phyloP scores from a whole-genome alignment of 139 green algal species.

The Chlorella sorokiniana region DNA sequence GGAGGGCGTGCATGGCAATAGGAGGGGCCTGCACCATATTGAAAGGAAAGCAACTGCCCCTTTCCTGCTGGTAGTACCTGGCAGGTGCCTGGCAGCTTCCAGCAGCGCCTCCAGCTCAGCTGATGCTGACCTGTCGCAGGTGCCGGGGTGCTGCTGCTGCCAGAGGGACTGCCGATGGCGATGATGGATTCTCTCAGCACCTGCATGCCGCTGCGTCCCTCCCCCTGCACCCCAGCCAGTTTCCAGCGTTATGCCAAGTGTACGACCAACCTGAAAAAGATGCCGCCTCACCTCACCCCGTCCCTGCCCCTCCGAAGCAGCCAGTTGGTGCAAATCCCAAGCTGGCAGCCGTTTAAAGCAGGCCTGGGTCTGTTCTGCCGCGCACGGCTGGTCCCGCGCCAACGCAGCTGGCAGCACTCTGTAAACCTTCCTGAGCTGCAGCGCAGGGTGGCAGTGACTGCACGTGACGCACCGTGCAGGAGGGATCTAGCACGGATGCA shows the following conservation, averaged over 20 bases:
- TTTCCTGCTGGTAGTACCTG: too few relatives aligned
- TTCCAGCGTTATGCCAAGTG: too few relatives aligned
- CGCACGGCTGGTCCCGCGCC: conserved; percentile 3
- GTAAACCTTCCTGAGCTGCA: conserved; percentile 17
- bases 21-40: too few relatives aligned
- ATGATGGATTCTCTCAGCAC: too few relatives aligned
- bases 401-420: conserved; percentile 11
- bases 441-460: background rate
- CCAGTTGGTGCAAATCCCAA: background rate
- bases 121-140: too few relatives aligned
- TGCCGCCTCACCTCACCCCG: background rate
- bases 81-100: too few relatives aligned
- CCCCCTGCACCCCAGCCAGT: background rate
- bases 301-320: background rate
- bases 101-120: too few relatives aligned
- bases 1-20: too few relatives aligned
- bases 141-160: too few relatives aligned
- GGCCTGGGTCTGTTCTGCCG: background rate
- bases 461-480: background rate
- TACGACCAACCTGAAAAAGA: too few relatives aligned
- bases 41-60: too few relatives aligned
- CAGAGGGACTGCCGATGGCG: too few relatives aligned
- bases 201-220: background rate
- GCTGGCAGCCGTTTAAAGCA: background rate
- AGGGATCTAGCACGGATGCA: background rate